Percentiles rank a stretch among this genome's conserved stretches.
Evolutionary conservation across 2,329 filamentous ascomycete species (phyloP).

Genomic region (Xylariaceae sp.): DNA sequence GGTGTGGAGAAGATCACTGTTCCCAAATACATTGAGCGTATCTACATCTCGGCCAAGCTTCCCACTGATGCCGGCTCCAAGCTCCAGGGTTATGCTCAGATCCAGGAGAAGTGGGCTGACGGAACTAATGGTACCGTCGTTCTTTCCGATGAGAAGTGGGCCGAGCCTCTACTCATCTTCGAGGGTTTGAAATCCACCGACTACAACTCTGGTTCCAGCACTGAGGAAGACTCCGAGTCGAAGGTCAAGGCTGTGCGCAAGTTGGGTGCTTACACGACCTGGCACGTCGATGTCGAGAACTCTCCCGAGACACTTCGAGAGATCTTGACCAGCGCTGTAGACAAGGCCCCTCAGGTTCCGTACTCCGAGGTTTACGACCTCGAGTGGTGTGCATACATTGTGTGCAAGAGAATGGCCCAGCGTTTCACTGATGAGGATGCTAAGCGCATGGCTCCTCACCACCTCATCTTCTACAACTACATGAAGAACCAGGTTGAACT

Average conservation of each 20-base stretch:
- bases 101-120: constrained; percentile 27
- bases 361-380: constrained; percentile 24
- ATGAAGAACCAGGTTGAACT: constrained; percentile 27
- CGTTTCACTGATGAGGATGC: constrained; percentile 24
- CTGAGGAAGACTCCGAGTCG: constrained; percentile 19
- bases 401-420: constrained; percentile 25
- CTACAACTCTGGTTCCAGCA: constrained; percentile 19
- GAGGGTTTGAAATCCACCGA: constrained; percentile 28
- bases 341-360: constrained; percentile 20
- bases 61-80: constrained; percentile 21
- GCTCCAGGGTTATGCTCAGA: constrained; percentile 25
- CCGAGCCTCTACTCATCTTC: constrained; percentile 26
- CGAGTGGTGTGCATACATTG: constrained; percentile 28
- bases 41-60: constrained; percentile 25
- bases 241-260: constrained; percentile 23
- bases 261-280: constrained; percentile 24
- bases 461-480: constrained; percentile 26
- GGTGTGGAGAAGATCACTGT: constrained; percentile 24
- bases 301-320: constrained; percentile 19
- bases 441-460: constrained; percentile 24
- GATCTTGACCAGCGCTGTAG: constrained; percentile 18
- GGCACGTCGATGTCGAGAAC: constrained; percentile 28
- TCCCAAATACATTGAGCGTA: constrained; percentile 27
- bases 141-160: constrained; percentile 27
- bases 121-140: constrained; percentile 28